phyloP scores from a whole-genome alignment of 1,139 yeast genomes.

The Magnusiomyces suaveolens region DNA sequence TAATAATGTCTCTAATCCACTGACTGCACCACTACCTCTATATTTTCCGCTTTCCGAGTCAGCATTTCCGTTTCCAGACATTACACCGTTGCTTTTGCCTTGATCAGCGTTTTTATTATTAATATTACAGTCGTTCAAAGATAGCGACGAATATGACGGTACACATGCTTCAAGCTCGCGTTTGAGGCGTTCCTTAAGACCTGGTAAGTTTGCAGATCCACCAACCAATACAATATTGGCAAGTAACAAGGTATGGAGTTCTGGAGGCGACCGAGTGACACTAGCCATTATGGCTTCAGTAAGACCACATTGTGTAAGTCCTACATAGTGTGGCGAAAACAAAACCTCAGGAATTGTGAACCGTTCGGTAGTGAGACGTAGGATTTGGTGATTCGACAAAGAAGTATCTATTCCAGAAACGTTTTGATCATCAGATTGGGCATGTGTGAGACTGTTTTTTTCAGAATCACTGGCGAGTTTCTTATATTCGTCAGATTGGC shows the following conservation, averaged over 20 bases:
- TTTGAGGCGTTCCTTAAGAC: slow-evolving; percentile 50
- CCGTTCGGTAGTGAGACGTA: slow-evolving; percentile 69
- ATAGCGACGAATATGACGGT: slow-evolving; percentile 34
- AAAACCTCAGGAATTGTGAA: slow-evolving; percentile 80
- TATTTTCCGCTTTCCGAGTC: background rate
- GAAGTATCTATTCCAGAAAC: too few species aligned
- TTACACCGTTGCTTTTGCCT: background rate
- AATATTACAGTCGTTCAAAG: slow-evolving; percentile 44
- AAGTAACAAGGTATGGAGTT: slow-evolving; percentile 63
- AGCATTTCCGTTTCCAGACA: background rate
- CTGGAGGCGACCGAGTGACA: slow-evolving; percentile 61
- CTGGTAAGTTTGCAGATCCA: slow-evolving; percentile 65
- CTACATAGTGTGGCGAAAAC: slow-evolving; percentile 80
- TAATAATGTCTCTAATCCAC: background rate
- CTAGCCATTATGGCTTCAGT: slow-evolving; percentile 66
- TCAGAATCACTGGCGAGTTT: background rate
- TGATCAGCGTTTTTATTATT: too few species aligned
- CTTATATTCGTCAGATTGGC: background rate
- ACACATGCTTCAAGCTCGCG: slow-evolving; percentile 28
- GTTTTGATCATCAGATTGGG: too few species aligned
- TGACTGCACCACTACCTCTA: background rate
- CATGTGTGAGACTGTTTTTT: too few species aligned
- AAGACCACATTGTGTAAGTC: slow-evolving; percentile 62
- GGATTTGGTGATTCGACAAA: slow-evolving; percentile 38
- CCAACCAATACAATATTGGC: slow-evolving; percentile 78